Base-by-base conservation (phyloP, 2,329 filamentous ascomycete genomes). In the Cytospora schulzeri region DNA sequence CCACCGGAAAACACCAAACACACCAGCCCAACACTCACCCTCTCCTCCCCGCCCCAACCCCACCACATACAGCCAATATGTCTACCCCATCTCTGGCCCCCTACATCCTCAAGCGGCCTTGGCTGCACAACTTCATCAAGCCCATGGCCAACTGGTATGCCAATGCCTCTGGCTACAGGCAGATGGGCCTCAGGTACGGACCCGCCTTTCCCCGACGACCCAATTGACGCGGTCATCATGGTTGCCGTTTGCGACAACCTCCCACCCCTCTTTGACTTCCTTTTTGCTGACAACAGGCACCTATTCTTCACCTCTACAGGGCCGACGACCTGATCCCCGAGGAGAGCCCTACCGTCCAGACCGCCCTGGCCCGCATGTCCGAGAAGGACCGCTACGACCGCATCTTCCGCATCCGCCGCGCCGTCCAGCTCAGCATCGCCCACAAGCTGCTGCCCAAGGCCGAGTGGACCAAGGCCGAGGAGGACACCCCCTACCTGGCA, bases 271-370 rank as follows among this genome's bases (percentile, higher is more conserved):
- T 15, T 17, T 11, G 6, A 9, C 11, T 26, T 28, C 26, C 26
- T 41, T 5, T 8, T 26, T 50, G 52, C 52, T 62, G 14, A 62
- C 22, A 22, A 22, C 3, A 24, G 11, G 33, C 9, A 35, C 33
- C 12, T 7, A 7, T 33, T 33, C 61, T 12, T 41, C 12, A 35
- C 19, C n/a, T 24, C 12, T 48, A 63, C 76, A 98, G 95, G 80
- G 88, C 89, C 85, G 95, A 99, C 80, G 95, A 99, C 78, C 82
- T 99, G 77, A 91, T 97, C 77, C 88, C 91, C 77, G 95, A 99
- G 81, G 95, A 99, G 83, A 90, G 86, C 83, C 91, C 95, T 73
- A 81, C 84, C 65, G 92, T 97, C 74, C 90, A 95, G 79, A 86
- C 89, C 72, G 95, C 95, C 69, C 86, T 99, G 75, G 91, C 91